Evolutionary conservation across 1,139 yeast species (phyloP).

Genomic region (Protomyces arabidopsidicola): DNA sequence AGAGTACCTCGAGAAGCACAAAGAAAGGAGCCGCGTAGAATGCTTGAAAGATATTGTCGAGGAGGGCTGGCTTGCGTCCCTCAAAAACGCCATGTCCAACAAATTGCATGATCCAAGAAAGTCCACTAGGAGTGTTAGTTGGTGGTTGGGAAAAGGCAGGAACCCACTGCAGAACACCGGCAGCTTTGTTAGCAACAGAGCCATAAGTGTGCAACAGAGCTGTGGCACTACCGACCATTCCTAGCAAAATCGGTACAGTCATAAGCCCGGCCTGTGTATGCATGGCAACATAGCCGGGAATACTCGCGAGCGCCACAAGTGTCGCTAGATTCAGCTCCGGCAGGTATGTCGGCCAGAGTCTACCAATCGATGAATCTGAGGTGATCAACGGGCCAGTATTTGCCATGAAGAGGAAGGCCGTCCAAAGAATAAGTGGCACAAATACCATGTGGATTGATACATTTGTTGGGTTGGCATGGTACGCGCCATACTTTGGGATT

Average conservation of each 20-base stretch:
- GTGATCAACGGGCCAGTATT: slow-evolving; percentile 34
- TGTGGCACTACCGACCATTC: slow-evolving; percentile 36
- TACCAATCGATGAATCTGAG: slow-evolving; percentile 14
- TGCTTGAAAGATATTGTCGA: slow-evolving; percentile 79
- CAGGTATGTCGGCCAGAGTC: slow-evolving; percentile 36
- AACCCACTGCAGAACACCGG: slow-evolving; percentile 3
- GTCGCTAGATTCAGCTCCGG: slow-evolving; percentile 43
- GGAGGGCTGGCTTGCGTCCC: slow-evolving; percentile 75
- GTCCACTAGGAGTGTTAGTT: slow-evolving; percentile 41
- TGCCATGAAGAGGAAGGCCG: slow-evolving; percentile 49
- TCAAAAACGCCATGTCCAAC: slow-evolving; percentile 84
- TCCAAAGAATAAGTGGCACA: slow-evolving; percentile 68
- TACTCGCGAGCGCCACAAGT: slow-evolving; percentile 43
- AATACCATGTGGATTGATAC: slow-evolving; percentile 72
- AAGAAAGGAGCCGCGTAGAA: slow-evolving; percentile 87
- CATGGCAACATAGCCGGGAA: slow-evolving; percentile 45
- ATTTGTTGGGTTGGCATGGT: slow-evolving; percentile 66
- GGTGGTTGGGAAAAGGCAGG: slow-evolving; percentile 39
- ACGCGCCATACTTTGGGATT: slow-evolving; percentile 74
- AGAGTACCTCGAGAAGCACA: slow-evolving; percentile 72
- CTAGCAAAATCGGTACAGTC: slow-evolving; percentile 42
- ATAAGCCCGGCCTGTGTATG: slow-evolving; percentile 46
- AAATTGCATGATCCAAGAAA: slow-evolving; percentile 81
- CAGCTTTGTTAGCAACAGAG: slow-evolving; percentile 36
- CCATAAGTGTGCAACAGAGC: slow-evolving; percentile 32